A percentile compares a stretch with the other conserved stretches of the same genome.
phyloP scores from a whole-genome alignment of 2,329 filamentous ascomycete species.

The Coniochaeta sp. region DNA sequence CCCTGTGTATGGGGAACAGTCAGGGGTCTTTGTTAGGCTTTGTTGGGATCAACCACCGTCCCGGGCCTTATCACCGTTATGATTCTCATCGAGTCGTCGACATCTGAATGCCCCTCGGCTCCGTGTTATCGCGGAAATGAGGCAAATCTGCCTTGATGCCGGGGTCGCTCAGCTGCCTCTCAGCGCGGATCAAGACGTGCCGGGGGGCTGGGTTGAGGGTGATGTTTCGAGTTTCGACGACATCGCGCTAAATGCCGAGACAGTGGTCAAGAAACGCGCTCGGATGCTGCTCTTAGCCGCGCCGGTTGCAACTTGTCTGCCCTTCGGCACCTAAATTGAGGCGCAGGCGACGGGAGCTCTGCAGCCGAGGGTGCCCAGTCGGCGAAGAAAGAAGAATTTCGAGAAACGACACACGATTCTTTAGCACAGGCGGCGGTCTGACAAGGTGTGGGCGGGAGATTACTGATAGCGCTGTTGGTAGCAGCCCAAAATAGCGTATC shows the following conservation, averaged over 20 bases:
- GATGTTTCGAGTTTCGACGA: not conserved
- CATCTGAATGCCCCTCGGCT: not conserved
- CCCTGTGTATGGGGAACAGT: not conserved
- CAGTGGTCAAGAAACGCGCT: not conserved
- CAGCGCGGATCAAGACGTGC: not conserved
- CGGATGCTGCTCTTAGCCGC: not conserved
- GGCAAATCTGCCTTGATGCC: not conserved
- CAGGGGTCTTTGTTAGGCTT: not conserved
- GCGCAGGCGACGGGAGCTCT: not conserved
- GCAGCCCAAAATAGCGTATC: not conserved
- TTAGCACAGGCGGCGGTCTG: not conserved
- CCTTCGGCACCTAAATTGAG: not conserved
- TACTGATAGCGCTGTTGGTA: not conserved
- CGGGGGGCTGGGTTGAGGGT: not conserved
- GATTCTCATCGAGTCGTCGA: not conserved
- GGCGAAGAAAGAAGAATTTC: not conserved
- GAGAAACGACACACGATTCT: not conserved
- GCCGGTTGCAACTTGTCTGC: not conserved
- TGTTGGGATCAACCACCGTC: not conserved
- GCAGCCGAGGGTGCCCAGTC: not conserved
- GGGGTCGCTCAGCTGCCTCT: not conserved
- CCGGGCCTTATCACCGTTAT: not conserved
- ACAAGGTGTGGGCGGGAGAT: not conserved
- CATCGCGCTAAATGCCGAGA: not conserved
- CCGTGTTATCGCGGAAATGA: not conserved